phyloP scores from a whole-genome alignment of 345 rosid species.

The Cardamine resedifolia region DNA sequence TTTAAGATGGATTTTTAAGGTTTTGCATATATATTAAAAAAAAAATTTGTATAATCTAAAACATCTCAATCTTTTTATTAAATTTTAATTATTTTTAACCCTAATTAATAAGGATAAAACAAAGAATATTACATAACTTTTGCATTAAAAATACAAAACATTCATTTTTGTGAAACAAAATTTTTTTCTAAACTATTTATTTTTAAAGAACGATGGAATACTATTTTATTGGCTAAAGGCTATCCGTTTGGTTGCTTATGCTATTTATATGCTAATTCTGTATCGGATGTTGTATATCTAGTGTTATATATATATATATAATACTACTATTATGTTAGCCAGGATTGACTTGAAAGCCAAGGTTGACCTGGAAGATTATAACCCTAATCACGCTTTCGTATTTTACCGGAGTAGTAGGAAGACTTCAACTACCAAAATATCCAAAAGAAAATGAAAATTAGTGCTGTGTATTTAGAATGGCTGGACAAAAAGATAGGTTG shows the following conservation, averaged over 20 bases:
- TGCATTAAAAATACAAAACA: too few relatives aligned
- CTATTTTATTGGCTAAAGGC: slow-evolving; percentile 6
- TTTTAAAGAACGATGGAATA: too few relatives aligned
- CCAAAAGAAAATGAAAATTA: background rate
- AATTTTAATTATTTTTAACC: too few relatives aligned
- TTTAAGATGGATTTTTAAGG: too few relatives aligned
- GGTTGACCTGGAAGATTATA: slow-evolving; percentile 28
- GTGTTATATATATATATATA: background rate
- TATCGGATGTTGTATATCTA: background rate
- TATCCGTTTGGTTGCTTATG: slow-evolving; percentile 11
- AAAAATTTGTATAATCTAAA: too few relatives aligned
- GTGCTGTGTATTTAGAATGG: background rate
- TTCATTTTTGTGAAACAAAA: too few relatives aligned
- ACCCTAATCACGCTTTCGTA: slow-evolving; percentile 13
- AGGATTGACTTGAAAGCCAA: slow-evolving; percentile 30
- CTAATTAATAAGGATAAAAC: too few relatives aligned
- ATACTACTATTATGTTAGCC: slow-evolving; percentile 9
- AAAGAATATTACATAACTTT: too few relatives aligned
- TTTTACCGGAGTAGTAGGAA: background rate
- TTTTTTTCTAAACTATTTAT: too few relatives aligned
- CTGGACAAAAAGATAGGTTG: background rate
- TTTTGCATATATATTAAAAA: too few relatives aligned
- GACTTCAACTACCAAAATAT: slow-evolving; percentile 1
- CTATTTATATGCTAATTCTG: background rate
- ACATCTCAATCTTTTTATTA: too few relatives aligned